A percentile compares a stretch with the other conserved stretches of the same genome.
These are phyloP conservation scores for Leccinum arenicola DNA, from an alignment of 768 basidiomycete species.

Conservation along the genomic window DNA sequence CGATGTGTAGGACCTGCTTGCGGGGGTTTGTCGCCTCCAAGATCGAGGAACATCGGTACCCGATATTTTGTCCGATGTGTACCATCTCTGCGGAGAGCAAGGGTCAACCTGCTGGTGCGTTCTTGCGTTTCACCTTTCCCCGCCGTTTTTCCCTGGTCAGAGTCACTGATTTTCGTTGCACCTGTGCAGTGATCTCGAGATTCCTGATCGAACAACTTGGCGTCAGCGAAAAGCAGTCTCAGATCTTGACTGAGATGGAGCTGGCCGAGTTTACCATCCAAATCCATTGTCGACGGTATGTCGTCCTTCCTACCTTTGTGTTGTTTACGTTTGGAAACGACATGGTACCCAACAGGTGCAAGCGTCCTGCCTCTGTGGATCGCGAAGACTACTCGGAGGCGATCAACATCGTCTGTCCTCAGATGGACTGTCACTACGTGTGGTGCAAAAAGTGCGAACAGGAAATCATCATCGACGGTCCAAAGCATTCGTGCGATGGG, in stretches of 20 bases:
- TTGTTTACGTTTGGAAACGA: background rate
- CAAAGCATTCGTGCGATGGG: conserved; percentile 58
- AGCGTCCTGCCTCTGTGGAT: conserved; percentile 47
- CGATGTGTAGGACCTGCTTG: conserved; percentile 55
- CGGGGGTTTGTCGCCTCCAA: conserved; percentile 40
- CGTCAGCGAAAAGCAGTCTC: conserved; percentile 40
- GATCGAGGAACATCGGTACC: conserved; percentile 52
- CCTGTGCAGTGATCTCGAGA: conserved; percentile 36
- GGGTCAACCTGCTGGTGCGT: conserved; percentile 33
- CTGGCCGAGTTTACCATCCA: conserved; percentile 41
- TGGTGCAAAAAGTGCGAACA: conserved; percentile 67
- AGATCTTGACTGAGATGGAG: conserved; percentile 46
- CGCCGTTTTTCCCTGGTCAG: background rate
- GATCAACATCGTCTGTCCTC: conserved; percentile 47
- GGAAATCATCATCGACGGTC: conserved; percentile 31
- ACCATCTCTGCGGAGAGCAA: conserved; percentile 25
- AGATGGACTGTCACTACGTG: conserved; percentile 42
- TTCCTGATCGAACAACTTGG: conserved; percentile 44
- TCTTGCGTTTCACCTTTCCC: background rate
- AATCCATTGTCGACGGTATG: conserved; percentile 51
- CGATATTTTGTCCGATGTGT: conserved; percentile 62
- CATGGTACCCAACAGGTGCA: conserved; percentile 39
- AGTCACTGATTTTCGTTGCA: background rate
- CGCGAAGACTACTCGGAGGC: conserved; percentile 41
- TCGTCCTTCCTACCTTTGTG: background rate